A percentile compares a stretch with the other conserved stretches of the same genome.
Evolutionary conservation across 129 eudicot species (phyloP).

Genomic region (Artemisia argyi): DNA sequence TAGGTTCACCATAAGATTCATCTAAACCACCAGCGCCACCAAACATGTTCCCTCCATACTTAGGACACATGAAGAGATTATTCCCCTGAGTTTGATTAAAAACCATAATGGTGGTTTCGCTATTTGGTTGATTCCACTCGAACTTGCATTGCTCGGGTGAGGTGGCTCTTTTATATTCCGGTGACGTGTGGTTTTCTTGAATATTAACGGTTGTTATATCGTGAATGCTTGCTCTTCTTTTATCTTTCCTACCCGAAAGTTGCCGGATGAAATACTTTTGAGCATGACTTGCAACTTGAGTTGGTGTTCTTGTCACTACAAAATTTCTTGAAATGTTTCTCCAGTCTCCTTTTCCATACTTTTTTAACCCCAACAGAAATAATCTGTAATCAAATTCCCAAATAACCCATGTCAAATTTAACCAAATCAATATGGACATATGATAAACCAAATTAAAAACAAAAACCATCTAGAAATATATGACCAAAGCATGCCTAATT

Average conservation of each 20-base stretch:
- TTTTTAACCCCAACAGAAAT: constrained; percentile 83
- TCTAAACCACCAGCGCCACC: constrained; percentile 39
- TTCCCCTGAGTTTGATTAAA: constrained; percentile 49
- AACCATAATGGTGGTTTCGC: constrained; percentile 33
- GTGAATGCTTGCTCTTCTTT: constrained; percentile 93
- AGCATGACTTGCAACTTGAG: constrained; percentile 98
- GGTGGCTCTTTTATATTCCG: constrained; percentile 38
- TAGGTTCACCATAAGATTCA: constrained; percentile 45
- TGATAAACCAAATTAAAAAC: not conserved
- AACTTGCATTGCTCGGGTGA: constrained; percentile 50
- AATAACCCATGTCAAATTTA: constrained; percentile 25
- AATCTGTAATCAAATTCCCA: constrained; percentile 43
- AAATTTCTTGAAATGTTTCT: constrained; percentile 87
- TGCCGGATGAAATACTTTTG: constrained; percentile 93
- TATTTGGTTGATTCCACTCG: constrained; percentile 56
- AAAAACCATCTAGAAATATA: not conserved
- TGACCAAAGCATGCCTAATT: not conserved
- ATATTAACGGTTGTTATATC: constrained; percentile 86
- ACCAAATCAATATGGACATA: not conserved
- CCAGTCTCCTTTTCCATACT: constrained; percentile 98
- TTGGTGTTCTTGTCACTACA: constrained; percentile 85
- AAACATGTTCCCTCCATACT: constrained; percentile 37
- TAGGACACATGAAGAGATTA: constrained; percentile 40
- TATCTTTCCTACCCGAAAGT: constrained; percentile 87
- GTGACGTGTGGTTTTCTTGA: constrained; percentile 43